Conservation (phyloP, 2,329 filamentous ascomycete species). For the Penicillium sclerotiorum region DNA sequence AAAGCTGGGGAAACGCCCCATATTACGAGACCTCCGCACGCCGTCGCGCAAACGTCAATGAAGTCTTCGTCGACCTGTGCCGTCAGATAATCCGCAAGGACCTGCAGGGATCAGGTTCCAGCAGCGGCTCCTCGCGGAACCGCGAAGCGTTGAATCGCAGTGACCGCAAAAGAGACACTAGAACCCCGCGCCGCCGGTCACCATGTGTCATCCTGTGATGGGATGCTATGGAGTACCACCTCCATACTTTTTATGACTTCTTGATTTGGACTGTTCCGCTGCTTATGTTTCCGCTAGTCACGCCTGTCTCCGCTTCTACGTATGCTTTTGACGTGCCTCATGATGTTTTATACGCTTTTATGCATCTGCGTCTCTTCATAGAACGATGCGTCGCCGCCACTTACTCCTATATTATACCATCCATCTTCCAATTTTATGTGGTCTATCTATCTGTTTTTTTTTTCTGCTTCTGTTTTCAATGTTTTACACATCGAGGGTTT, state of each 20-base stretch:
- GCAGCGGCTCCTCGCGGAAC: constrained; percentile 33
- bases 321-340: constrained; percentile 29
- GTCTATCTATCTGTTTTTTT: background rate
- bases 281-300: constrained; percentile 24
- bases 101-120: constrained; percentile 38
- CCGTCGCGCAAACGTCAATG: constrained; percentile 82
- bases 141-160: constrained; percentile 37
- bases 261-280: constrained; percentile 16
- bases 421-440: constrained; percentile 9
- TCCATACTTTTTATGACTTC: constrained; percentile 11
- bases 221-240: background rate
- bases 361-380: constrained; percentile 34
- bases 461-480: constrained; percentile 9
- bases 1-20: constrained; percentile 80
- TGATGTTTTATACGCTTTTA: constrained; percentile 22
- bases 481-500: constrained; percentile 13
- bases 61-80: constrained; percentile 83
- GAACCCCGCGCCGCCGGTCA: constrained; percentile 36
- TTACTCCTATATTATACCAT: constrained; percentile 23
- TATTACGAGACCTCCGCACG: constrained; percentile 91
- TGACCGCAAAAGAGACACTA: constrained; percentile 38
- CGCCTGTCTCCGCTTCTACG: constrained; percentile 27
- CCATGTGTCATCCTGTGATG: constrained; percentile 44
- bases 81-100: constrained; percentile 80
- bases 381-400: constrained; percentile 21